phyloP scores from a whole-genome alignment of 257 asterid species.

The Nicotiana tomentosiformis region DNA sequence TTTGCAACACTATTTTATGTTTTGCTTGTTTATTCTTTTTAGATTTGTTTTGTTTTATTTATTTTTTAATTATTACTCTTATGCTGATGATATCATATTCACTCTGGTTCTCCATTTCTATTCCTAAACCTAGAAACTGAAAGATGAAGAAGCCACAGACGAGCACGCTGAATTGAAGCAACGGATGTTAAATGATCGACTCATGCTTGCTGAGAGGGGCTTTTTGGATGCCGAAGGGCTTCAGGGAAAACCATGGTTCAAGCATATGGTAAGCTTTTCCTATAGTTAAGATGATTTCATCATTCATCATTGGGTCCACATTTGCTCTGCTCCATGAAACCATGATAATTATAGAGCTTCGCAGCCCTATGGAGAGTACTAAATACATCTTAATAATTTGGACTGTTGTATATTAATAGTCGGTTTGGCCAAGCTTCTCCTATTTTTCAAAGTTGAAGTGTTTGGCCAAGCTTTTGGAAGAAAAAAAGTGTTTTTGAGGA shows the following conservation, averaged over 20 bases:
- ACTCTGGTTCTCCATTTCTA: background rate
- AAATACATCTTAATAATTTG: background rate
- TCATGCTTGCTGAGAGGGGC: slow-evolving; percentile 83
- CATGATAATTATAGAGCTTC: background rate
- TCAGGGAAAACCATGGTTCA: slow-evolving; percentile 67
- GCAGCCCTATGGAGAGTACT: background rate
- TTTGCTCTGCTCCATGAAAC: background rate
- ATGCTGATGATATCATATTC: background rate
- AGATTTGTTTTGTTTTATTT: background rate
- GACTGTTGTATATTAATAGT: background rate
- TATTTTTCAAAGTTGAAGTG: no score
- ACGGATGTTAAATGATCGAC: slow-evolving; percentile 64
- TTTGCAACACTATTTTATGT: background rate
- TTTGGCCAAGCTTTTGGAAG: no score
- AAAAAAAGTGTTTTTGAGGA: no score
- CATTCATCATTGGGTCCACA: background rate
- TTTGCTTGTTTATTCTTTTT: background rate
- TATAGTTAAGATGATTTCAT: background rate
- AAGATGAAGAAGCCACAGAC: slow-evolving; percentile 24
- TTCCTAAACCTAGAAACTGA: slow-evolving; percentile 40
- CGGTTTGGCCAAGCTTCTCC: no score
- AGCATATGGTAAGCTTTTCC: slow-evolving; percentile 64
- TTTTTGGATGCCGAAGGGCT: slow-evolving; percentile 79
- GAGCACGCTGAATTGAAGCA: slow-evolving; percentile 36
- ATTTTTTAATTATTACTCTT: background rate